Percentiles rank a stretch among this genome's conserved stretches.
Conservation (phyloP, 1,284 basidiomycete genomes). For the Ceratorhiza oryzae-sativae region DNA sequence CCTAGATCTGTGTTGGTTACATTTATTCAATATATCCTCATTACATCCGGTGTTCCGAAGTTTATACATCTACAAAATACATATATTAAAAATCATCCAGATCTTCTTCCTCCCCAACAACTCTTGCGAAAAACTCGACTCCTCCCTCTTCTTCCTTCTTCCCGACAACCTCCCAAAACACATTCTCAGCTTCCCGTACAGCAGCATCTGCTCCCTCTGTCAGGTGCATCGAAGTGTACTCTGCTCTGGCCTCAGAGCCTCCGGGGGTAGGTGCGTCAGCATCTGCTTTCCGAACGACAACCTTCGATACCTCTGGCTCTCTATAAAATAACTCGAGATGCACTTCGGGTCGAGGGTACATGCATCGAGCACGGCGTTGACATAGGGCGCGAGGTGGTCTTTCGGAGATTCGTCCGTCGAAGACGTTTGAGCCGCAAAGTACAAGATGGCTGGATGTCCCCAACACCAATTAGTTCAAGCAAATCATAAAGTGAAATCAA, state of each 20-base stretch:
- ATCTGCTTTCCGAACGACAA: conserved; percentile 21
- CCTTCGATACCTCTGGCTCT: background rate
- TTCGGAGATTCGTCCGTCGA: background rate
- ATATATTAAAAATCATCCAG: conserved; percentile 50
- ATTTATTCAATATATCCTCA: no score
- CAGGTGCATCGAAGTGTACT: conserved; percentile 34
- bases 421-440: conserved; percentile 44
- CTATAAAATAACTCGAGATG: background rate
- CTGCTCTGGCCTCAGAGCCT: background rate
- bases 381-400: conserved; percentile 62
- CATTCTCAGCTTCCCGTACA: conserved; percentile 63
- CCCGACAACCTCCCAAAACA: conserved; percentile 64
- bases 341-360: background rate
- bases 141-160: conserved; percentile 34
- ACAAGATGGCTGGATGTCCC: conserved; percentile 44
- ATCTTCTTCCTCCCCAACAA: conserved; percentile 53
- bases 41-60: no score
- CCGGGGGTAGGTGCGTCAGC: background rate
- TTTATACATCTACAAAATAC: background rate
- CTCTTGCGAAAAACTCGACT: conserved; percentile 56
- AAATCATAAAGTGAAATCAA: conserved; percentile 17
- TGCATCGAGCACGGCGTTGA: conserved; percentile 52
- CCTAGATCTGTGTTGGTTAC: background rate
- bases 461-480: background rate
- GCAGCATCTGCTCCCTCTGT: conserved; percentile 66